Percentiles rank a stretch among this genome's conserved stretches.
phyloP scores from a whole-genome alignment of 495 filamentous ascomycete genomes.

The Friedmanniomyces simplex region DNA sequence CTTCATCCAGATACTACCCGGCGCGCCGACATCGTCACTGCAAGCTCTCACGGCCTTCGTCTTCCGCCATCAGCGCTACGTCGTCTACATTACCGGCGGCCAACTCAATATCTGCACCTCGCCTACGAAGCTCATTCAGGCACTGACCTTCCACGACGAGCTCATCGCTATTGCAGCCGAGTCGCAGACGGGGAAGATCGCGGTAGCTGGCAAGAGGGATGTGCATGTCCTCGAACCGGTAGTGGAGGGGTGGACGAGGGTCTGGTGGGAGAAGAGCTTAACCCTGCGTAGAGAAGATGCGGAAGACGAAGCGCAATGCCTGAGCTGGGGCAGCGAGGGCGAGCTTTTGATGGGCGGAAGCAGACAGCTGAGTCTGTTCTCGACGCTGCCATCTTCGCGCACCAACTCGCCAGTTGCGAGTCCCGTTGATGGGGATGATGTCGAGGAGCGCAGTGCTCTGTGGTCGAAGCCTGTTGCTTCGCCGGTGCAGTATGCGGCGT shows the following conservation, averaged over 20 bases:
- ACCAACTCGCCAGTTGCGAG: slow-evolving; percentile 17
- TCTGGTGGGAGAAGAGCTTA: slow-evolving; percentile 35
- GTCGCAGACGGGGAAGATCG: slow-evolving; percentile 62
- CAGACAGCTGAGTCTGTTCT: slow-evolving; percentile 18
- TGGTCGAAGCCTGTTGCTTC: slow-evolving; percentile 69
- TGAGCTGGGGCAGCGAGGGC: slow-evolving; percentile 17
- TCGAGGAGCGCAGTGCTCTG: slow-evolving; percentile 38
- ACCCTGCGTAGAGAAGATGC: slow-evolving; percentile 2
- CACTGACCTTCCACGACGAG: slow-evolving; percentile 64
- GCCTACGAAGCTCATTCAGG: slow-evolving; percentile 46
- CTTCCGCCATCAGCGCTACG: slow-evolving; percentile 16
- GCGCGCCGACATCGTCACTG: slow-evolving; percentile 10
- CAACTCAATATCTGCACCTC: slow-evolving; percentile 63
- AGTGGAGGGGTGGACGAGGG: slow-evolving; percentile 59
- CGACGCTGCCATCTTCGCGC: slow-evolving; percentile 17
- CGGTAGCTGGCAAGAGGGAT: slow-evolving; percentile 27
- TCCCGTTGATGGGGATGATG: background rate
- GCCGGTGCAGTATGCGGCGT: slow-evolving; percentile 61
- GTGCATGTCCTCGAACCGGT: slow-evolving; percentile 35
- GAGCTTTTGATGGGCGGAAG: slow-evolving; percentile 18
- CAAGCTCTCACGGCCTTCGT: slow-evolving; percentile 13
- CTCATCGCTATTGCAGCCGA: slow-evolving; percentile 22
- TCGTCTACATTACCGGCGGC: slow-evolving; percentile 76
- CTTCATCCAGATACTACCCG: slow-evolving; percentile 17
- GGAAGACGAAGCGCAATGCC: slow-evolving; percentile 4